Evolutionary conservation across 2,329 filamentous ascomycete genomes (phyloP).

Genomic region (Didymella pinodella): DNA sequence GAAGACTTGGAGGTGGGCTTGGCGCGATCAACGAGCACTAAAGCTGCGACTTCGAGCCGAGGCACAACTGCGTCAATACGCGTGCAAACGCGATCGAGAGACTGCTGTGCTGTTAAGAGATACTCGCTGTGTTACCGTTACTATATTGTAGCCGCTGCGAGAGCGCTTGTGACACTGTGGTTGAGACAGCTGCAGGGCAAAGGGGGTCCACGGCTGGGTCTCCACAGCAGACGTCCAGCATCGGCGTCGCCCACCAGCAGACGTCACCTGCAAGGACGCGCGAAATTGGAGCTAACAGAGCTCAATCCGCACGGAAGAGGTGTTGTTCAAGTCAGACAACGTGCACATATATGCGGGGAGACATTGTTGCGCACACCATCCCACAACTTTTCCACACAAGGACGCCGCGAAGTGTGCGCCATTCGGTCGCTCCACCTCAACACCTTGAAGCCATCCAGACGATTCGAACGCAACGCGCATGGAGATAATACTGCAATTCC

Average conservation of each 20-base stretch:
- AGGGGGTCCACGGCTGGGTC: not conserved
- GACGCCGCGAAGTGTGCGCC: not conserved
- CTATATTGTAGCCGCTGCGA: slow-evolving; percentile 4
- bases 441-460: not conserved
- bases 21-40: not conserved
- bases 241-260: not conserved
- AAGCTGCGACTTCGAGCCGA: slow-evolving; percentile 1
- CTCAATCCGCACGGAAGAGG: not conserved
- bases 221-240: not conserved
- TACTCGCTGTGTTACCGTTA: not conserved
- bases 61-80: slow-evolving; percentile 4
- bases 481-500: slow-evolving; percentile 3
- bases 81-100: not conserved
- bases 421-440: not conserved
- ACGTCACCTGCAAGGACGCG: not conserved
- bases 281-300: not conserved
- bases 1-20: slow-evolving; percentile 1
- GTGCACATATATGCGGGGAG: slow-evolving; percentile 2
- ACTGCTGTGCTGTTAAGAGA: not conserved
- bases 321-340: too few relatives aligned
- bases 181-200: slow-evolving; percentile 6
- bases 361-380: slow-evolving; percentile 1
- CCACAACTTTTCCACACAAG: not conserved
- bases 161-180: slow-evolving; percentile 9
- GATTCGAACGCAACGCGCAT: not conserved